phyloP scores from a whole-genome alignment of 371 early-diverging fungal genomes.

The Rhizomucor miehei region DNA sequence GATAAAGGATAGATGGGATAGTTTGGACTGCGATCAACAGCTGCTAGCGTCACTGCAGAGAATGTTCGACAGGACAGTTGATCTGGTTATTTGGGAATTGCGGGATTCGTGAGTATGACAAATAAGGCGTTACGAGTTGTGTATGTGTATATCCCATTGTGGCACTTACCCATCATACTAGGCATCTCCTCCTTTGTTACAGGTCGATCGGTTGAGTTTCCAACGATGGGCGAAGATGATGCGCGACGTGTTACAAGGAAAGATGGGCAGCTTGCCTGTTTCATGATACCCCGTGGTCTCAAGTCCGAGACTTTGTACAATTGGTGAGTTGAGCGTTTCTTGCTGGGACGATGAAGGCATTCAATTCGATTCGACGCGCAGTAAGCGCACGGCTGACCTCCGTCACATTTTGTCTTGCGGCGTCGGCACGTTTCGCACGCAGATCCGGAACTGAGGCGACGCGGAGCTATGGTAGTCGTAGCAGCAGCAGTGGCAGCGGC shows the following conservation, averaged over 20 bases:
- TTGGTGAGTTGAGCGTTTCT: constrained; percentile 18
- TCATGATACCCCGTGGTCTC: constrained; percentile 11
- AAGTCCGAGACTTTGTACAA: constrained; percentile 1
- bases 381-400: constrained; percentile 39
- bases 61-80: constrained; percentile 34
- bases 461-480: constrained; percentile 12
- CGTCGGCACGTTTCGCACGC: constrained; percentile 44
- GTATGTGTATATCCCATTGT: not conserved
- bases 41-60: constrained; percentile 22
- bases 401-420: constrained; percentile 49
- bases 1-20: constrained; percentile 17
- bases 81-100: constrained; percentile 11
- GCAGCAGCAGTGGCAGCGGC: not conserved
- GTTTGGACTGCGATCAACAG: constrained; percentile 11
- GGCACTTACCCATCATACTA: constrained; percentile 21
- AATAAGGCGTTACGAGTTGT: not conserved
- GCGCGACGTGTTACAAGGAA: constrained; percentile 12
- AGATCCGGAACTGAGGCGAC: constrained; percentile 40
- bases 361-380: constrained; percentile 34
- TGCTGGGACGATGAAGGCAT: constrained; percentile 30
- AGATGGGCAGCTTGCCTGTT: constrained; percentile 23
- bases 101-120: not conserved
- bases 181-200: constrained; percentile 22
- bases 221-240: constrained; percentile 3
- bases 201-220: not conserved